These are phyloP conservation scores for Mortierella polycephala DNA, from an alignment of 371 early-diverging fungal species.

Conservation along the genomic window DNA sequence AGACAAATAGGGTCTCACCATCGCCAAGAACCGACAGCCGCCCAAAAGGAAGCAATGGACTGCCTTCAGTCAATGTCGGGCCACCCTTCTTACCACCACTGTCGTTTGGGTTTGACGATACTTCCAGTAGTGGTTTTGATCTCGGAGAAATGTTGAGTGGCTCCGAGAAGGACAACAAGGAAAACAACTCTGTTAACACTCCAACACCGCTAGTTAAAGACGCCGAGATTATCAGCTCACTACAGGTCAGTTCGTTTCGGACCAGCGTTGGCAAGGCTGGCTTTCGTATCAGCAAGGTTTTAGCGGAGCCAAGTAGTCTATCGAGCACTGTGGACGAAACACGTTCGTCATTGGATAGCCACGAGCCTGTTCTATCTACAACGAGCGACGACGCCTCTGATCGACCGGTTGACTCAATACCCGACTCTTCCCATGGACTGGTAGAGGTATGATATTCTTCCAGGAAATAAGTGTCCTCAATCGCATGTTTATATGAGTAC, in stretches of 20 bases:
- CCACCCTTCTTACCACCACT: constrained; percentile 51
- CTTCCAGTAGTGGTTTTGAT: constrained; percentile 33
- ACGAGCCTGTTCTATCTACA: neutral
- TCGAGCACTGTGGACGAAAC: neutral
- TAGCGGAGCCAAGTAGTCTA: neutral
- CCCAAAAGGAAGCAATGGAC: constrained; percentile 6
- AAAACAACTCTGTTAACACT: constrained; percentile 1
- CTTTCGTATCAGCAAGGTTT: neutral
- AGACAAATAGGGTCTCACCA: neutral
- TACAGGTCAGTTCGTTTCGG: constrained; percentile 3
- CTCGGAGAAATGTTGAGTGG: constrained; percentile 35
- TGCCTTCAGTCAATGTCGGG: constrained; percentile 28
- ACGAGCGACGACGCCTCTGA: neutral
- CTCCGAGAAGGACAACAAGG: constrained; percentile 9
- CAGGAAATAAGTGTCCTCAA: neutral
- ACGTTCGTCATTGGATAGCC: neutral
- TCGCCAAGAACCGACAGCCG: constrained; percentile 23
- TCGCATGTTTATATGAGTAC: neutral
- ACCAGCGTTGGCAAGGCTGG: constrained; percentile 6
- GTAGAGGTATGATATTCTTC: constrained; percentile 7
- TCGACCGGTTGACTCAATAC: constrained; percentile 3
- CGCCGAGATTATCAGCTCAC: constrained; percentile 9
- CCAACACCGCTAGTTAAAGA: constrained; percentile 20
- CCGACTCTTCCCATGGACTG: neutral
- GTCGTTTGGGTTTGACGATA: constrained; percentile 36